Evolutionary conservation across 495 filamentous ascomycete species (phyloP), one percentile per base, ranked within the genome.

Genomic region (Lindgomyces ingoldianus): DNA sequence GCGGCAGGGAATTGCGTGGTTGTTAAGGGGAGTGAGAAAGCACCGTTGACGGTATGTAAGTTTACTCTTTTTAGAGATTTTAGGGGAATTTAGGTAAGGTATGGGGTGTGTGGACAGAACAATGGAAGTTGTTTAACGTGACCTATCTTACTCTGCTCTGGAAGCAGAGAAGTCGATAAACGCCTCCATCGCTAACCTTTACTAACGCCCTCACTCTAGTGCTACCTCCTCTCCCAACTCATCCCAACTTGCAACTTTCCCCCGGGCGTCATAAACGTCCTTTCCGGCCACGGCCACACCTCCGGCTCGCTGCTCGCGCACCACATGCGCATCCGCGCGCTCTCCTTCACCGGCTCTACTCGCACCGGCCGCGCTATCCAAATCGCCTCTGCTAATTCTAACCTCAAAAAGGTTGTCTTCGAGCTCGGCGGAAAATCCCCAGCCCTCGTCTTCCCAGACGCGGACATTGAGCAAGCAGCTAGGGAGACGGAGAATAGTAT

Each of bases 401-500:
- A 70, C 39, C 90, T 91, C 86, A 91, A 92, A 71, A 90, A 89
- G 69, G 85, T 90, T 25, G 91, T 88, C 4, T 88, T 91, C 85
- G 90, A 93, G 70, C 80, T 92, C 1, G 90, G 90, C 47, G 90
- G 90, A 30, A 93, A 92, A 75, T 87, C 84, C 59, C 88, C 90
- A 1, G 73, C 87, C 10, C 76, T 92, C 53, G 74, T 92, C 27
- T 81, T 90, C 42, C 83, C 86, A 0, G 90, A 91, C 67, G 85
- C 87, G 0, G 80, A 88, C 51, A 67, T 91, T 0, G 86, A 90
- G 22, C 81, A 77, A 48, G 89, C 89, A 6, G 89, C 88, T 21
- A 81, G 90, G 62, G 87, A 87, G 29, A 87, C 87, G 47, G 90
- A 91, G 88, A 89, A 91, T 85, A 88, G 88, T 41, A 93, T 91